Evolutionary conservation across 768 basidiomycete species (phyloP).

Genomic region (Candolleomyces efflorescens): DNA sequence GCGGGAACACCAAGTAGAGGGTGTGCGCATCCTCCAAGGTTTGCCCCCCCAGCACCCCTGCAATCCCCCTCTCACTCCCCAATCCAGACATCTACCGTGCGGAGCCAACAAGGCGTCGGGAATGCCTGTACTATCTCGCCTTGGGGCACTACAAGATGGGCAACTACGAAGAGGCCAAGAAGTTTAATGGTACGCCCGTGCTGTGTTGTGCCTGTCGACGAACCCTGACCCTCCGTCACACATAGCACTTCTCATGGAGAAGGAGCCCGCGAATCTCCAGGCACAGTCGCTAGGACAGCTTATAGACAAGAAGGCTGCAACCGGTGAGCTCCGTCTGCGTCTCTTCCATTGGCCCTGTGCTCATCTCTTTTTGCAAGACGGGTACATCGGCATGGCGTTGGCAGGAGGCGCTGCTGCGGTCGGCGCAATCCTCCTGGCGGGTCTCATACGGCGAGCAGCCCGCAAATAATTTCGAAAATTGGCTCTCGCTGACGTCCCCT

Average conservation of each 20-base stretch:
- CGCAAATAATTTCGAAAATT: conserved; percentile 36
- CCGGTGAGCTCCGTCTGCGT: conserved; percentile 46
- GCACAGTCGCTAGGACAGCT: conserved; percentile 81
- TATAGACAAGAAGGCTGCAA: conserved; percentile 81
- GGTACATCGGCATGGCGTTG: conserved; percentile 98
- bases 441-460: conserved; percentile 80
- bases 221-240: neutral
- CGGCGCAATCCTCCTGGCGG: conserved; percentile 68
- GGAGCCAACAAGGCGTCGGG: conserved; percentile 82
- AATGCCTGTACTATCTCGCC: conserved; percentile 95
- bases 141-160: conserved; percentile 96
- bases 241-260: conserved; percentile 81
- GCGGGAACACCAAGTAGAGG: conserved; percentile 85
- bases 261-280: conserved; percentile 92
- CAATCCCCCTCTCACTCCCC: neutral
- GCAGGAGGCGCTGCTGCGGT: conserved; percentile 88
- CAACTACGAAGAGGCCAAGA: conserved; percentile 88
- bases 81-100: conserved; percentile 82
- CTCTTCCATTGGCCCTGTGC: neutral
- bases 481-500: neutral
- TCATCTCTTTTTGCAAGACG: conserved; percentile 48
- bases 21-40: conserved; percentile 91
- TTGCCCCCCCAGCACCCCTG: conserved; percentile 7
- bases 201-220: neutral
- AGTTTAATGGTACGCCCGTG: conserved; percentile 81